Conservation (phyloP, 345 rosid genomes). For the Luvunga scandens region DNA sequence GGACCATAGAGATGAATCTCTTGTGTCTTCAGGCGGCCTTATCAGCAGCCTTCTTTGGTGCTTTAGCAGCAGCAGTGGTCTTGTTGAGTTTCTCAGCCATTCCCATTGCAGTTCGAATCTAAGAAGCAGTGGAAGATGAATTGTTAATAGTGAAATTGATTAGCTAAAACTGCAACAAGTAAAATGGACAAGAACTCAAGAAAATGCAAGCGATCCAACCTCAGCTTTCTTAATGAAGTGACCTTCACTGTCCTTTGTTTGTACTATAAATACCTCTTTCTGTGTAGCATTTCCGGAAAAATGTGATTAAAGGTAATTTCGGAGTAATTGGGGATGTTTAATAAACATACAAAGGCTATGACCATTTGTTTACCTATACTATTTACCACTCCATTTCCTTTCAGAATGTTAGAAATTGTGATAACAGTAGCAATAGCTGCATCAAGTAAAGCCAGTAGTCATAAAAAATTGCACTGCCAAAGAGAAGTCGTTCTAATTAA, state of each 20-base stretch:
- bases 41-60: neutral
- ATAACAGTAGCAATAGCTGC: conserved; percentile 34
- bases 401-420: conserved; percentile 27
- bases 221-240: conserved; percentile 20
- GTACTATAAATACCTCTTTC: conserved; percentile 8
- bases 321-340: neutral
- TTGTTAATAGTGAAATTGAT: neutral
- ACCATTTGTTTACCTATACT: conserved; percentile 17
- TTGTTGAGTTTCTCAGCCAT: conserved; percentile 23
- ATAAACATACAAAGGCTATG: neutral
- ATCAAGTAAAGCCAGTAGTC: neutral
- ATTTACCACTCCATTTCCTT: conserved; percentile 20
- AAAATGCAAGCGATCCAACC: conserved; percentile 9
- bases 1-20: neutral
- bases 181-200: neutral
- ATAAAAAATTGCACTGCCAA: neutral
- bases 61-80: neutral
- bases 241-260: conserved; percentile 8
- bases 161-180: neutral
- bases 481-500: neutral
- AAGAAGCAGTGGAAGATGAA: neutral
- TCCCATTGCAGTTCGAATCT: conserved; percentile 26
- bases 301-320: neutral
- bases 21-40: neutral
- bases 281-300: conserved; percentile 8